phyloP scores from a whole-genome alignment of 2,329 filamentous ascomycete species.

The Metarhizium rileyi region DNA sequence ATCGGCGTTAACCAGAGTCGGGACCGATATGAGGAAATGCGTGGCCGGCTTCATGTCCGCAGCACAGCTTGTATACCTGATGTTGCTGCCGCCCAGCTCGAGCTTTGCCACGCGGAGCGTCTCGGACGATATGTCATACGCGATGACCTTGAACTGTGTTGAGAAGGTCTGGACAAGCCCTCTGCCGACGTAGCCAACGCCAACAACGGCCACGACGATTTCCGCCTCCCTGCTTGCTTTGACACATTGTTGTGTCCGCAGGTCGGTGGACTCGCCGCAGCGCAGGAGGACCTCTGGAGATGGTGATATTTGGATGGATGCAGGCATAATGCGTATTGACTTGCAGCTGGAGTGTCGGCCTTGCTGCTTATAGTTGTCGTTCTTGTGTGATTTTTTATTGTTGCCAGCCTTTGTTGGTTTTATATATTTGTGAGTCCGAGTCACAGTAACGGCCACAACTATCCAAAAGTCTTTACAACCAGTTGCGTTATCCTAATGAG shows the following conservation, averaged over 20 bases:
- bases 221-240: background rate
- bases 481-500: too few relatives aligned
- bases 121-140: conserved; percentile 36
- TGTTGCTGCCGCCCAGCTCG: conserved; percentile 16
- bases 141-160: conserved; percentile 30
- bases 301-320: background rate
- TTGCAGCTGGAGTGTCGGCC: too few relatives aligned
- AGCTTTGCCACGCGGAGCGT: conserved; percentile 22
- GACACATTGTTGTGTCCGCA: background rate
- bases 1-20: conserved; percentile 37
- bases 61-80: conserved; percentile 28
- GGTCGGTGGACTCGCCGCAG: background rate
- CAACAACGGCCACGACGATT: conserved; percentile 35
- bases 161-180: conserved; percentile 37
- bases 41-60: conserved; percentile 31
- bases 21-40: conserved; percentile 44
- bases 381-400: too few relatives aligned
- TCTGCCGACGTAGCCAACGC: conserved; percentile 42
- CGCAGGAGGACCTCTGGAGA: background rate
- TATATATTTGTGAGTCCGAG: too few relatives aligned
- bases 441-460: too few relatives aligned
- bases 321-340: background rate
- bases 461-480: too few relatives aligned
- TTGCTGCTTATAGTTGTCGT: too few relatives aligned
- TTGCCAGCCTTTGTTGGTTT: too few relatives aligned